Conservation (phyloP, 73 alveolate species). For the Stentor roeselii region DNA sequence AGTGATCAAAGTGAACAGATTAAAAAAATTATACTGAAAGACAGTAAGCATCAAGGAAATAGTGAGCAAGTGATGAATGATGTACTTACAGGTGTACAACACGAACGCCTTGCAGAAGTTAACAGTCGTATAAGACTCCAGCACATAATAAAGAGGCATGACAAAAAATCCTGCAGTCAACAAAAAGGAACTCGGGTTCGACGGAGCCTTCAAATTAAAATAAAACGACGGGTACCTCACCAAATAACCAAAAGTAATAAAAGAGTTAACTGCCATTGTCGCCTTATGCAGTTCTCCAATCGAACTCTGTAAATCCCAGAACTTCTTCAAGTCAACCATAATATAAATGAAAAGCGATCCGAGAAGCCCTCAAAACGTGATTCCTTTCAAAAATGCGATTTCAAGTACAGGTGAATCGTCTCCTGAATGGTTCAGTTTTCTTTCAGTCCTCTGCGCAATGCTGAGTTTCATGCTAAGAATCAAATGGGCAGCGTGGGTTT, state of each 20-base stretch:
- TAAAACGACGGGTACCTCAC: not conserved
- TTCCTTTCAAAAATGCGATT: not conserved
- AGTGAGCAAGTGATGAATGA: slow-evolving; percentile 5
- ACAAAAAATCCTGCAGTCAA: not conserved
- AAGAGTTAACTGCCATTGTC: not conserved
- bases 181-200: not conserved
- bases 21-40: not conserved
- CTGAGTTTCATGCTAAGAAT: slow-evolving; percentile 2
- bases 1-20: not conserved
- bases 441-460: slow-evolving; percentile 23
- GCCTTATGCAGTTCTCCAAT: not conserved
- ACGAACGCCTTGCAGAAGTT: not conserved
- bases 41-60: not conserved
- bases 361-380: not conserved
- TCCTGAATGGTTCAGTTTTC: slow-evolving; percentile 4
- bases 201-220: not conserved
- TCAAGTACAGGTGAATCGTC: not conserved
- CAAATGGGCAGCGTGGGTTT: slow-evolving; percentile 19
- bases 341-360: slow-evolving; percentile 24
- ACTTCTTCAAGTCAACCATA: not conserved
- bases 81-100: not conserved
- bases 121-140: not conserved
- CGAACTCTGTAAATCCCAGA: not conserved
- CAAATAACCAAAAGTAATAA: not conserved
- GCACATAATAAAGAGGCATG: not conserved